These are phyloP conservation scores for Trichoderma erinaceum DNA, from an alignment of 495 filamentous ascomycete genomes.

Conservation along the genomic window DNA sequence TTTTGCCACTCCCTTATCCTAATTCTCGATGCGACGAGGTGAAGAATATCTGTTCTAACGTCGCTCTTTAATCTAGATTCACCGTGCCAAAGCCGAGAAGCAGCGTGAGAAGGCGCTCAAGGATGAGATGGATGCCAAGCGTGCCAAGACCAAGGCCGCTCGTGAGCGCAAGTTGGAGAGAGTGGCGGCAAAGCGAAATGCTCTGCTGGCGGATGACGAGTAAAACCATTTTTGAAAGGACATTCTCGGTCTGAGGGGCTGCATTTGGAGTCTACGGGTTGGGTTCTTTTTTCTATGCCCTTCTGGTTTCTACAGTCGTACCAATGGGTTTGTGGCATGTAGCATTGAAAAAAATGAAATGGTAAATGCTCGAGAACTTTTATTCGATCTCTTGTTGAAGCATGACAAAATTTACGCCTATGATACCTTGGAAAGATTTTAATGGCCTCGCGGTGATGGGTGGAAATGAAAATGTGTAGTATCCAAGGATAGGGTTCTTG, in stretches of 20 bases:
- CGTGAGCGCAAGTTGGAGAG: slow-evolving; percentile 93
- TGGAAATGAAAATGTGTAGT: too few relatives aligned
- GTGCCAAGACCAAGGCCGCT: slow-evolving; percentile 98
- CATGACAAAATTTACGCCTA: slow-evolving; percentile 2
- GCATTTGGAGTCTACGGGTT: slow-evolving; percentile 52
- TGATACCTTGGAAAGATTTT: not conserved
- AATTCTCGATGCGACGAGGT: slow-evolving; percentile 21
- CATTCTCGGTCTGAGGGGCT: slow-evolving; percentile 42
- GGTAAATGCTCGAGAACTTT: slow-evolving; percentile 16
- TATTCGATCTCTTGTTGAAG: slow-evolving; percentile 3
- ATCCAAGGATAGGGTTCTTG: too few relatives aligned
- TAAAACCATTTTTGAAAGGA: slow-evolving; percentile 30
- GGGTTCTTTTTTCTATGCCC: slow-evolving; percentile 45
- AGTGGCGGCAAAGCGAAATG: slow-evolving; percentile 80
- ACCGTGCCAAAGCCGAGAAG: slow-evolving; percentile 99
- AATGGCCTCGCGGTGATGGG: not conserved
- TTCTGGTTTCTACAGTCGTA: slow-evolving; percentile 36
- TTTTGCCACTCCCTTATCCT: slow-evolving; percentile 26
- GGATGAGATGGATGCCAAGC: slow-evolving; percentile 99
- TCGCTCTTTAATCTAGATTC: slow-evolving; percentile 60
- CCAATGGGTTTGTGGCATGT: slow-evolving; percentile 40
- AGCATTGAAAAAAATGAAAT: slow-evolving; percentile 39
- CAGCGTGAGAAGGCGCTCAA: slow-evolving; percentile 86
- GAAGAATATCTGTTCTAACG: slow-evolving; percentile 11
- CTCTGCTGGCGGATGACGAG: slow-evolving; percentile 72